Evolutionary conservation across 208 protist genomes (phyloP).

Genomic region (Hexamita inflata): DNA sequence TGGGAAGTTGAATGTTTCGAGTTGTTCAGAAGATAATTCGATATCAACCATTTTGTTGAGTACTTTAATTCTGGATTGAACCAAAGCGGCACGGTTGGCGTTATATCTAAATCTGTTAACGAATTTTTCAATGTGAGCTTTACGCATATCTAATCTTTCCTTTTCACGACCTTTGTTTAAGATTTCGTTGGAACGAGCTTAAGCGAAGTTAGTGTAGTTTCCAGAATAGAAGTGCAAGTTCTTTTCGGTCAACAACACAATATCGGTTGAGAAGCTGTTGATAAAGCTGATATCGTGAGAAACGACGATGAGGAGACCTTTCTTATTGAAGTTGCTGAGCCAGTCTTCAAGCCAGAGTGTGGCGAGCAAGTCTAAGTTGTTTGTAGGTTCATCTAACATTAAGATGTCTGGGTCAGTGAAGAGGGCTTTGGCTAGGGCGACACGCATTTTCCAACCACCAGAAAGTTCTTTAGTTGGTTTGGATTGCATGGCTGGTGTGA

Average conservation of each 20-base stretch:
- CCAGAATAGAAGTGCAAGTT: slow-evolving; percentile 54
- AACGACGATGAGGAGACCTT: slow-evolving; percentile 50
- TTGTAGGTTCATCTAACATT: slow-evolving; percentile 85
- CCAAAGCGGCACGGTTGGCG: slow-evolving; percentile 67
- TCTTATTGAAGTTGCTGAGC: slow-evolving; percentile 41
- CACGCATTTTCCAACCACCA: slow-evolving; percentile 61
- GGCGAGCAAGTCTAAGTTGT: slow-evolving; percentile 80
- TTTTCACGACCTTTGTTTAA: not conserved
- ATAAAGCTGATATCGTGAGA: slow-evolving; percentile 56
- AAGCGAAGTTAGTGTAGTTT: slow-evolving; percentile 51
- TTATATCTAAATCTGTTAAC: slow-evolving; percentile 61
- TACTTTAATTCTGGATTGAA: slow-evolving; percentile 73
- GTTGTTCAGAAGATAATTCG: not conserved
- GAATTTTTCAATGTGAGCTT: not conserved
- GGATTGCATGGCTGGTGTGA: slow-evolving; percentile 29
- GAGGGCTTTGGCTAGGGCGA: slow-evolving; percentile 71
- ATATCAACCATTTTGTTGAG: slow-evolving; percentile 25
- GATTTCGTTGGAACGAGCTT: slow-evolving; percentile 27
- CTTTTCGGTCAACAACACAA: slow-evolving; percentile 50
- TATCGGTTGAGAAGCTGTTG: slow-evolving; percentile 52
- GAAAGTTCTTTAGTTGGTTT: slow-evolving; percentile 38
- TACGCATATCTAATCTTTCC: not conserved
- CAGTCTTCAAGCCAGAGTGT: slow-evolving; percentile 77
- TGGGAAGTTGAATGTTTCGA: slow-evolving; percentile 16
- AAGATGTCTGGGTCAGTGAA: slow-evolving; percentile 77